Base-by-base conservation (phyloP, 305 asterid species). In the Rubia tinctorum region DNA sequence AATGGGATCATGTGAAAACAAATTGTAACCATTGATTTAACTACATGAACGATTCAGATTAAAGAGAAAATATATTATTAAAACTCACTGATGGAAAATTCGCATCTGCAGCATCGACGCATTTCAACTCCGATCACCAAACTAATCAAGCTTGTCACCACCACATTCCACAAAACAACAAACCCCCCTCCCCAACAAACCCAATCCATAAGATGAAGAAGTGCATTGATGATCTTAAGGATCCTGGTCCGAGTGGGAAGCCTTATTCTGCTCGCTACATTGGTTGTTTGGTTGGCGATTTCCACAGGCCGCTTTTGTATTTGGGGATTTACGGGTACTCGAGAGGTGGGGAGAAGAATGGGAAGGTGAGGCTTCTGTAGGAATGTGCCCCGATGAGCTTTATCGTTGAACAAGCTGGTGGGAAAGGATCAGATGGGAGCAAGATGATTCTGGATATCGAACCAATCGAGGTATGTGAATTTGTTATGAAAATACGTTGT, bases 351-450 rank as follows among this genome's bases (percentile, higher is more conserved):
- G 92, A 94, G 88, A 89, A 91, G 88, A 94, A 94, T 34, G 98
- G 99, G 49, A 94, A 94, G 83, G 68, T 94, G 80, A 90, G 99
- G 83, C 85, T 94, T 25, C 71, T 94, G 90, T 94, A 94, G 67
- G 99, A 94, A 80, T 90, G 98, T 68, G 97, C 99, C 4, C 99
- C 99, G 0, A 91, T 91, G 98, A 94, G 99, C 79, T 94, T 94
- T 79, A 87, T 91, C 7, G 99, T 88, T 74, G 99, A 94, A 71
- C 99, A 90, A 82, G 99, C 99, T 13, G 96, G 97, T 18, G 97
- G 98, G 14, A 94, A 89, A 81, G 99, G 97, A 70, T 91, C 97
- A 20, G 99, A 94, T 69, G 97, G 99, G 6, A 85, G 82, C 7
- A 76, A 75, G 2, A 86, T 97, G 79, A 77, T 94, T 81, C 97